Conservation (phyloP, 2,329 filamentous ascomycete genomes). For the Cadophora gregata region DNA sequence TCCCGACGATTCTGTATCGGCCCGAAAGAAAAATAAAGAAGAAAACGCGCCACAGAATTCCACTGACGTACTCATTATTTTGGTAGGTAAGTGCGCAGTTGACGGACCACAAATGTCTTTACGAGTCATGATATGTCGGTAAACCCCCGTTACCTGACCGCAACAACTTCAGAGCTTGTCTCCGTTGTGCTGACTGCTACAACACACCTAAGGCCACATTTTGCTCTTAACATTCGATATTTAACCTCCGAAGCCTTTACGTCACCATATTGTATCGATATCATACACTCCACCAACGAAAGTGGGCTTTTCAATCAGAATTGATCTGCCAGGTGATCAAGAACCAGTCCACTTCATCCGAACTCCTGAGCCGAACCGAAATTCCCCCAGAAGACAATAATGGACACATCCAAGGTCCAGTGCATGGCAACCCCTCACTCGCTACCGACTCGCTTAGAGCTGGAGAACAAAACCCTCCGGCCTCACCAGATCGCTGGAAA, state of each 20-base stretch:
- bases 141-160: background rate
- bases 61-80: constrained; percentile 3
- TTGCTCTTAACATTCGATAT: background rate
- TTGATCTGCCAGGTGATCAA: background rate
- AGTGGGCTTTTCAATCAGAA: background rate
- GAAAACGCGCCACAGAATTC: background rate
- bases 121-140: background rate
- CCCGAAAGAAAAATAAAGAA: background rate
- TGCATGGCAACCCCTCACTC: too few relatives aligned
- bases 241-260: background rate
- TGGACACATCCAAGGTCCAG: background rate
- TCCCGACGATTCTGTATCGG: background rate
- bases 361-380: background rate
- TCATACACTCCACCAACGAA: too few relatives aligned
- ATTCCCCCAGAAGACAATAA: background rate
- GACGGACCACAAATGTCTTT: background rate
- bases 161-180: background rate
- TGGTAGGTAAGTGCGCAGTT: background rate
- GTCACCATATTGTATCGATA: too few relatives aligned
- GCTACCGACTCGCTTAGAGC: background rate
- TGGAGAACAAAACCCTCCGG: background rate
- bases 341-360: background rate
- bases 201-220: background rate
- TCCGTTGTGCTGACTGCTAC: too few relatives aligned
- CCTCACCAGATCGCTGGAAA: constrained; percentile 4